Base-by-base conservation (phyloP, 2,329 filamentous ascomycete genomes). In the Aspergillus aculeatus region DNA sequence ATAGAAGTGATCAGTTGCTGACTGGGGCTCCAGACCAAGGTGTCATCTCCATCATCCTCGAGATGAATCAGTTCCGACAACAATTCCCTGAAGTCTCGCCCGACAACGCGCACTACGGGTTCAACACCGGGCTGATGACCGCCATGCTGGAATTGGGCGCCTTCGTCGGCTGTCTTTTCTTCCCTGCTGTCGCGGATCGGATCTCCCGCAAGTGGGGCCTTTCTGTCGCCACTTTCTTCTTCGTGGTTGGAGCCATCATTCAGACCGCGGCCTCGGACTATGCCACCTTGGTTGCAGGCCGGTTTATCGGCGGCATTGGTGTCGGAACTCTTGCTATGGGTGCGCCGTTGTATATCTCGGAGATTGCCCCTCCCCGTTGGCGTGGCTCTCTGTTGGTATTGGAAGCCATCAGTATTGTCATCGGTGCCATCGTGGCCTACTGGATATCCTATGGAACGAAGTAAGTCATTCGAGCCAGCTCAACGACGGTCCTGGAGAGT, bases 301-400 rank as follows among this genome's bases (percentile, higher is more conserved):
- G 75, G 16, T 69, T 75, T 44, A 70, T 77, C 31, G 72, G 73
- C 16, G 76, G 76, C n/a, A 68, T 78, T 47, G 75, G 72, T 23
- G 71, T 77, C 4, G 76, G 67, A 3, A 69, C 63, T 21, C 59
- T 78, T 19, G 70, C 69, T 12, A 76, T 76, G 70, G 79, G 79
- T 3, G 76, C 77, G 0, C 81, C 81, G 0, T 68, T 83, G 19
- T 83, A 83, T 64, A 82, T 82, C 50, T 80, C 77, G 2, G 81
- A 82, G 59, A 80, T 82, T 29, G 64, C 69, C 6, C 70, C 71
- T 29, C 69, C 71, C 0, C 62, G 66, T 1, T 56, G 69, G 29
- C 57, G 66, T 19, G 68, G 68, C n/a, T 60, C 67, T 2, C 60
- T 69, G 3, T 54, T 67, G 2, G 67, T 68, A 0, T 53, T 71